phyloP scores from a whole-genome alignment of 768 basidiomycete species.

The Suillus paluster region DNA sequence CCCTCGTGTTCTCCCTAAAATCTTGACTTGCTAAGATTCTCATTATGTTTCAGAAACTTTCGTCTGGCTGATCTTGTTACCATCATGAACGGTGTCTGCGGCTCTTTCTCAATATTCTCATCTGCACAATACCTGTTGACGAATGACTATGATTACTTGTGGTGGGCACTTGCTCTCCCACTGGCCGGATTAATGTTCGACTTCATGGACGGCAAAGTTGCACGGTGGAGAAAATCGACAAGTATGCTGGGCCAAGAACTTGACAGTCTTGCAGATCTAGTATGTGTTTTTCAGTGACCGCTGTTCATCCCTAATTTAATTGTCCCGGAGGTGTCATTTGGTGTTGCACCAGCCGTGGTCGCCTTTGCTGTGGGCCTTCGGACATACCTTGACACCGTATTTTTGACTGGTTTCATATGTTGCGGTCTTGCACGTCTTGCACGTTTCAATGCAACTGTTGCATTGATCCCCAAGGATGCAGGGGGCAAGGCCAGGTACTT shows the following conservation, averaged over 20 bases:
- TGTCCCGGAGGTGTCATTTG: slow-evolving; percentile 84
- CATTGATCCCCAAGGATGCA: slow-evolving; percentile 85
- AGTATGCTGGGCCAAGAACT: slow-evolving; percentile 98
- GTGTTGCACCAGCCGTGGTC: slow-evolving; percentile 93
- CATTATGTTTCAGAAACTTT: slow-evolving; percentile 73
- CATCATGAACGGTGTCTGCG: slow-evolving; percentile 99
- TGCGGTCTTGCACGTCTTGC: slow-evolving; percentile 96
- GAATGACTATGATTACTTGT: slow-evolving; percentile 78
- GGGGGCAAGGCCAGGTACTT: slow-evolving; percentile 93
- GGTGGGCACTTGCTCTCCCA: slow-evolving; percentile 87
- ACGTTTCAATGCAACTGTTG: slow-evolving; percentile 98
- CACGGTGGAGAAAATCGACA: slow-evolving; percentile 93
- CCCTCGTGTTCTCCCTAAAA: neutral
- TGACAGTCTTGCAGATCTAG: slow-evolving; percentile 95
- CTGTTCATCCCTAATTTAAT: slow-evolving; percentile 9
- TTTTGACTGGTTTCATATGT: slow-evolving; percentile 90
- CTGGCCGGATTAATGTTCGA: slow-evolving; percentile 97
- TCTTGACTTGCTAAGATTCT: slow-evolving; percentile 22
- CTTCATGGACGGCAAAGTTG: slow-evolving; percentile 96
- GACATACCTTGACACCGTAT: slow-evolving; percentile 87
- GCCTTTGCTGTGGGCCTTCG: slow-evolving; percentile 91
- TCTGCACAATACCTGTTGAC: slow-evolving; percentile 87
- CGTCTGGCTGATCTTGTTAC: slow-evolving; percentile 97
- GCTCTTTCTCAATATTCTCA: slow-evolving; percentile 92
- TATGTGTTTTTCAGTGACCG: slow-evolving; percentile 40